These are phyloP conservation scores for Pichia nakasei DNA, from an alignment of 805 yeast species.

Conservation along the genomic window DNA sequence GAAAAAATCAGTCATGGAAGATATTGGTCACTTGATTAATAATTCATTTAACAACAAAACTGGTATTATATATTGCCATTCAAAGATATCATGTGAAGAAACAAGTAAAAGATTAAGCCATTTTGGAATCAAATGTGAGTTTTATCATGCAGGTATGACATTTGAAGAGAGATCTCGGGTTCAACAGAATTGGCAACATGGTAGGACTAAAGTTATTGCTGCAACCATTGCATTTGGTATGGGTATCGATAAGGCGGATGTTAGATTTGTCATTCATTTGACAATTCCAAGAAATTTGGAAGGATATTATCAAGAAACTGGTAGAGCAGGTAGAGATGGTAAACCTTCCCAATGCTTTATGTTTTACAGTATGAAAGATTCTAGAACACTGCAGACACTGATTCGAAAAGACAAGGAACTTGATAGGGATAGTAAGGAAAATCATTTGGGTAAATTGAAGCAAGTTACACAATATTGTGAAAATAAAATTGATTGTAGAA, in stretches of 20 bases:
- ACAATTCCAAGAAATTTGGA: conserved; percentile 86
- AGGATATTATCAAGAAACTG: conserved; percentile 97
- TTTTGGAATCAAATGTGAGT: conserved; percentile 60
- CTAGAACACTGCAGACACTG: conserved; percentile 63
- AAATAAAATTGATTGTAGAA: conserved; percentile 80
- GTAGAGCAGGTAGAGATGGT: conserved; percentile 98
- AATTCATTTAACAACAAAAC: conserved; percentile 46
- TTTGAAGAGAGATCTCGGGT: conserved; percentile 61
- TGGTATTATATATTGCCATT: conserved; percentile 91
- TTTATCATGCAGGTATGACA: conserved; percentile 93
- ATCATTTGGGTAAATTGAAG: conserved; percentile 65
- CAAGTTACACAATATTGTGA: conserved; percentile 90
- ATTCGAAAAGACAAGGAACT: conserved; percentile 69
- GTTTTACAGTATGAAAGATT: conserved; percentile 76
- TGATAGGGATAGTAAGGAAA: conserved; percentile 55
- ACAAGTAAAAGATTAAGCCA: conserved; percentile 52
- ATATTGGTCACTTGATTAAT: conserved; percentile 49
- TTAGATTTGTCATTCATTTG: conserved; percentile 81
- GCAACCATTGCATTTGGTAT: conserved; percentile 98
- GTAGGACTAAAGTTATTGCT: conserved; percentile 68
- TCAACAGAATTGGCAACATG: conserved; percentile 80
- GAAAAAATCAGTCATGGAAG: conserved; percentile 43
- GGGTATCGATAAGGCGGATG: conserved; percentile 98
- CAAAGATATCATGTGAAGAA: conserved; percentile 81
- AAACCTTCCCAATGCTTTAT: conserved; percentile 69